phyloP scores from a whole-genome alignment of 2,329 filamentous ascomycete species.

The Pezicula rhizophila region DNA sequence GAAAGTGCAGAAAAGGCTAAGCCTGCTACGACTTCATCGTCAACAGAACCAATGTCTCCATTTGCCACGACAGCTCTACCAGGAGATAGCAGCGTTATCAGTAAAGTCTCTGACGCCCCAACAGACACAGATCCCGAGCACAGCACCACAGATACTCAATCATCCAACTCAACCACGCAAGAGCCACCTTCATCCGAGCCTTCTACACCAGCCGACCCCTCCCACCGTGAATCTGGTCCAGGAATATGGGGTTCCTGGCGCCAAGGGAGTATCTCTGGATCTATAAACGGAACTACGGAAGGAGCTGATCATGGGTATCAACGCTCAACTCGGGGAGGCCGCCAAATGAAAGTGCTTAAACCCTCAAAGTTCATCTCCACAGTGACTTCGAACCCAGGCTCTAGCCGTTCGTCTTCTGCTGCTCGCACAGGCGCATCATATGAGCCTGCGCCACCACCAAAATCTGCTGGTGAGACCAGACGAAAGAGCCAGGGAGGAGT shows the following conservation, averaged over 20 bases:
- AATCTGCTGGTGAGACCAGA: conserved; percentile 43
- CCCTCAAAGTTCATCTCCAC: conserved; percentile 60
- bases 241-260: conserved; percentile 70
- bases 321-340: conserved; percentile 57
- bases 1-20: conserved; percentile 8
- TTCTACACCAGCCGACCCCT: conserved; percentile 12
- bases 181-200: not conserved
- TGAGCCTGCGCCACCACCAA: conserved; percentile 39
- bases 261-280: conserved; percentile 33
- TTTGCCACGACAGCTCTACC: conserved; percentile 10
- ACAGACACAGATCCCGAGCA: conserved; percentile 8
- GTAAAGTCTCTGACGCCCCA: conserved; percentile 7
- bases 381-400: conserved; percentile 32
- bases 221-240: conserved; percentile 41
- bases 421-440: conserved; percentile 45
- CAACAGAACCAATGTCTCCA: conserved; percentile 13
- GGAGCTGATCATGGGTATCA: conserved; percentile 45
- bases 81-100: conserved; percentile 6
- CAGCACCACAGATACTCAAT: not conserved
- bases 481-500: conserved; percentile 45
- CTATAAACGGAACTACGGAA: conserved; percentile 2
- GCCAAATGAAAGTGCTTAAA: conserved; percentile 87
- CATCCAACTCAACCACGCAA: not conserved
- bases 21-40: conserved; percentile 1
- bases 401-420: conserved; percentile 30